These are phyloP conservation scores for Trichoderma cornu-damae DNA, from an alignment of 2,329 filamentous ascomycete species.

Conservation along the genomic window DNA sequence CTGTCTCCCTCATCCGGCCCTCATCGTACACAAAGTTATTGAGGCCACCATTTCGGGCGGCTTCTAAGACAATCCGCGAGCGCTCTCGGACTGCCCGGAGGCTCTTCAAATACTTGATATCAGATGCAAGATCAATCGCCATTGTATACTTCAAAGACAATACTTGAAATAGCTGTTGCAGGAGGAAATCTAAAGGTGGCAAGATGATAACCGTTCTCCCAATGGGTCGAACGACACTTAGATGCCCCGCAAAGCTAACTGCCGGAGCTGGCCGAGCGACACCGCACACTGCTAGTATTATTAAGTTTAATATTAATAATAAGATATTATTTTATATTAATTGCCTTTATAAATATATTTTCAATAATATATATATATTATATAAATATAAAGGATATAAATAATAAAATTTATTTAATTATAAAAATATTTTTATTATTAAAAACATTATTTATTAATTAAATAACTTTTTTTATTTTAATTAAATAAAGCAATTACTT, in stretches of 20 bases:
- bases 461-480: no score
- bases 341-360: no score
- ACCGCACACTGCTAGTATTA: conserved; percentile 5
- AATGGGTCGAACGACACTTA: conserved; percentile 12
- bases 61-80: conserved; percentile 30
- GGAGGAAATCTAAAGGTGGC: background rate
- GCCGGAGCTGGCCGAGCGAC: conserved; percentile 14
- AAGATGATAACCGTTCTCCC: conserved; percentile 5
- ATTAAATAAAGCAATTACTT: no score
- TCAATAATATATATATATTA: no score
- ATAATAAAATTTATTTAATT: no score
- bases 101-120: conserved; percentile 32
- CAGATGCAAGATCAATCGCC: background rate
- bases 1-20: conserved; percentile 35
- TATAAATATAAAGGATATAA: no score
- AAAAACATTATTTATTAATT: no score
- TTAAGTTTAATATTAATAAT: background rate
- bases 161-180: background rate
- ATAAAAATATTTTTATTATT: no score
- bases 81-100: conserved; percentile 36
- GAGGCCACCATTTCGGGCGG: conserved; percentile 36
- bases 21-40: conserved; percentile 40
- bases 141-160: background rate
- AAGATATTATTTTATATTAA: no score
- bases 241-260: conserved; percentile 1